Conservation (phyloP, 345 rosid genomes). For the thale cress (Arabidopsis thaliana) region DNA sequence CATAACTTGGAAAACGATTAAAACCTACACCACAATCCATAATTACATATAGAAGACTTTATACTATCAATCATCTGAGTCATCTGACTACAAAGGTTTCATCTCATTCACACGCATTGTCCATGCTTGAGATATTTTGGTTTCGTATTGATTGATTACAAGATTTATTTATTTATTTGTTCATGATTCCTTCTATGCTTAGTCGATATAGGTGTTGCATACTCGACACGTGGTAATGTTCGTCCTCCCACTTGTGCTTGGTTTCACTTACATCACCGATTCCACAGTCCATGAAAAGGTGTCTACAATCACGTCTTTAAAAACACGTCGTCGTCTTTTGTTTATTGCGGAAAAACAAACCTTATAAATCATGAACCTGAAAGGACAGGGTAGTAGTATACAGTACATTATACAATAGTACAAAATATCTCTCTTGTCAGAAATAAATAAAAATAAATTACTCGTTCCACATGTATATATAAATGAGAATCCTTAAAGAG, state of each 20-base stretch:
- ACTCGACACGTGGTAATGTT: constrained; percentile 37
- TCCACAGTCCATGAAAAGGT: constrained; percentile 25
- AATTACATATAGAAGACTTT: background rate
- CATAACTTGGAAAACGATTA: too few relatives aligned
- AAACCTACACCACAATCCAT: too few relatives aligned
- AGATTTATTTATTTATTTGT: constrained; percentile 11
- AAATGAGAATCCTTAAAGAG: background rate
- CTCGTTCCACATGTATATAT: too few relatives aligned
- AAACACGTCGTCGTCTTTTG: background rate
- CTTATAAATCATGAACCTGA: background rate
- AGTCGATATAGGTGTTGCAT: constrained; percentile 33
- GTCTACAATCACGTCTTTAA: constrained; percentile 1
- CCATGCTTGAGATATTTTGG: constrained; percentile 23
- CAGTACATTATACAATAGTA: background rate
- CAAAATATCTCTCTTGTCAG: constrained; percentile 7
- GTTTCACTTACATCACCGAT: constrained; percentile 26
- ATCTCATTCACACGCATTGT: background rate
- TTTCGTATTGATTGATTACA: background rate
- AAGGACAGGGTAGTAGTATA: background rate
- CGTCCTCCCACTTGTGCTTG: constrained; percentile 35
- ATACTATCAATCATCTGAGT: background rate
- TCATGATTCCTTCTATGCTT: constrained; percentile 29
- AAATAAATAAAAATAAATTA: background rate
- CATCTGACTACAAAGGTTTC: background rate
- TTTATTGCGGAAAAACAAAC: background rate